Evolutionary conservation across 768 basidiomycete species (phyloP).

Genomic region (Amanita polypyramis): DNA sequence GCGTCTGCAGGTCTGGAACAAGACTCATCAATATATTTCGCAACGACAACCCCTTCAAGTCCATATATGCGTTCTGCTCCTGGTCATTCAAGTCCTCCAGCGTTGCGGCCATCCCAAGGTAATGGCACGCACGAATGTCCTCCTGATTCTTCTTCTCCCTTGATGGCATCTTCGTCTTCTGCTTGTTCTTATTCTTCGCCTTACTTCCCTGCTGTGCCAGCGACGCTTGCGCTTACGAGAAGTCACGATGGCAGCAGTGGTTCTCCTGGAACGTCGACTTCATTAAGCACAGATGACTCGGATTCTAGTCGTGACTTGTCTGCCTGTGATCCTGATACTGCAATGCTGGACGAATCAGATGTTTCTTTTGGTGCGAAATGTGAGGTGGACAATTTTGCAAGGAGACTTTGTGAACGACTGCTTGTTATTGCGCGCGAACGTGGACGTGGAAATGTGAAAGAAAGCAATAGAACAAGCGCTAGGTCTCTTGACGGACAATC

Average conservation of each 20-base stretch:
- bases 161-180: not conserved
- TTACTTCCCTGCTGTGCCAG: not conserved
- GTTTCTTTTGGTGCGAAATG: not conserved
- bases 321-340: not conserved
- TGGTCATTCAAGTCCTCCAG: not conserved
- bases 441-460: not conserved
- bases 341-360: not conserved
- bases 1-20: not conserved
- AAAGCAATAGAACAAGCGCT: not conserved
- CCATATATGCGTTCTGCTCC: conserved; percentile 7
- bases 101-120: not conserved
- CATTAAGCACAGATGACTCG: not conserved
- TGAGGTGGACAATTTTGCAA: not conserved
- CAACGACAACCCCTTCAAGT: not conserved
- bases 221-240: no score
- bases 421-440: conserved; percentile 4
- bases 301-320: not conserved
- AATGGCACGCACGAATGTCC: not conserved
- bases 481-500: not conserved
- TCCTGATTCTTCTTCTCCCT: conserved; percentile 3
- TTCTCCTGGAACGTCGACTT: not conserved
- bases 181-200: conserved; percentile 1
- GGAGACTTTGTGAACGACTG: conserved; percentile 1
- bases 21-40: not conserved
- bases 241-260: not conserved